These are phyloP conservation scores for Guillardia theta DNA, from an alignment of 78 protist genomes.

Conservation along the genomic window DNA sequence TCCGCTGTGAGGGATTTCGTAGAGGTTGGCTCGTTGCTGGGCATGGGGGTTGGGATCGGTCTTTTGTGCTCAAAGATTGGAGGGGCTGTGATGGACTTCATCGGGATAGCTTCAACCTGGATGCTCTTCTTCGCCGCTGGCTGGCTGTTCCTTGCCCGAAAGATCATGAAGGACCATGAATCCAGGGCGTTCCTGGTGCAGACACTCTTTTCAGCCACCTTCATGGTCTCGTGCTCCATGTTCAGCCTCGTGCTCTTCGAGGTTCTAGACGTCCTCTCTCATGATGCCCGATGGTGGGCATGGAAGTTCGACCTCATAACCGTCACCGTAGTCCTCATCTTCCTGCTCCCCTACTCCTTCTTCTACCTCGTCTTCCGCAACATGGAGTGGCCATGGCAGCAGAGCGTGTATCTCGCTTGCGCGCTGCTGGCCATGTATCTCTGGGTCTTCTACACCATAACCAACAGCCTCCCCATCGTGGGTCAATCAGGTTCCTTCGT, in stretches of 20 bases:
- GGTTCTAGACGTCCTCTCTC: not conserved
- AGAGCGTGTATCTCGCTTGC: not conserved
- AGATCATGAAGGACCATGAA: not conserved
- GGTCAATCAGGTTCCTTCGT: not conserved
- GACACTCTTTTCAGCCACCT: not conserved
- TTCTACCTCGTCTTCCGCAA: not conserved
- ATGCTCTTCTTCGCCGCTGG: constrained; percentile 20
- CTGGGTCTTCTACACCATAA: constrained; percentile 2
- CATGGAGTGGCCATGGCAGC: not conserved
- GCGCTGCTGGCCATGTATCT: not conserved
- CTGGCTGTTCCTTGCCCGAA: not conserved
- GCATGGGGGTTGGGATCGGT: not conserved
- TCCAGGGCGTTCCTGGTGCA: not conserved
- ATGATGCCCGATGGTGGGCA: not conserved
- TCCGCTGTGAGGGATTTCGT: not conserved
- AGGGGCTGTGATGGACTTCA: not conserved
- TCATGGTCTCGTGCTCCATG: constrained; percentile 31
- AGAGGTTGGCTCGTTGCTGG: not conserved
- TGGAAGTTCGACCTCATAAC: not conserved
- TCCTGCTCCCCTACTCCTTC: not conserved
- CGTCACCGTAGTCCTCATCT: not conserved
- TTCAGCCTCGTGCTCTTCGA: not conserved
- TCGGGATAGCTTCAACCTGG: not conserved
- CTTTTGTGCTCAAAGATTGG: not conserved
- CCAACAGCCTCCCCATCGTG: not conserved